These are phyloP conservation scores for Aspergillus pseudotamarii DNA, from an alignment of 2,329 filamentous ascomycete genomes.

Conservation along the genomic window DNA sequence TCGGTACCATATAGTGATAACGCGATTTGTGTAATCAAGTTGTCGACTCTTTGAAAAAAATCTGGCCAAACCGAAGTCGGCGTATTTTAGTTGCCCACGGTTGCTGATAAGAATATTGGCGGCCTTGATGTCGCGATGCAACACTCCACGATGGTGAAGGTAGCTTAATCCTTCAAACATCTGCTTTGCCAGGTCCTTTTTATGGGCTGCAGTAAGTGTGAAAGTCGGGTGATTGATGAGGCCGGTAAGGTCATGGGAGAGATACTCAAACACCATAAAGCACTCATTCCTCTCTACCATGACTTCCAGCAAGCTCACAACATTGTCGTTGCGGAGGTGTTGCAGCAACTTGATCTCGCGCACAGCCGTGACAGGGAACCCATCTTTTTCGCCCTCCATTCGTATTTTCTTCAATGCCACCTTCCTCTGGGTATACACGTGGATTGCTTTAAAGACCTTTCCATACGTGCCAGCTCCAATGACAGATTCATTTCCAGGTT, in stretches of 20 bases:
- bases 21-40: conserved; percentile 95
- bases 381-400: conserved; percentile 99
- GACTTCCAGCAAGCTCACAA: conserved; percentile 88
- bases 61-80: conserved; percentile 92
- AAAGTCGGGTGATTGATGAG: conserved; percentile 94
- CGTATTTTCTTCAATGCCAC: conserved; percentile 98
- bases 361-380: conserved; percentile 94
- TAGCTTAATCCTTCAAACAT: conserved; percentile 94
- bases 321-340: conserved; percentile 84
- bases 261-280: conserved; percentile 99
- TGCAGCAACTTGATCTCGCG: conserved; percentile 97
- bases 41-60: conserved; percentile 93
- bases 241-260: conserved; percentile 93
- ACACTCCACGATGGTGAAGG: conserved; percentile 85
- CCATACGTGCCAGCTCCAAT: conserved; percentile 94
- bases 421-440: conserved; percentile 72
- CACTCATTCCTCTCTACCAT: conserved; percentile 99
- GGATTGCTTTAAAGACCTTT: conserved; percentile 91
- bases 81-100: conserved; percentile 84
- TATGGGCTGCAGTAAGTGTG: conserved; percentile 78
- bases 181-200: conserved; percentile 90
- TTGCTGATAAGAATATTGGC: conserved; percentile 95
- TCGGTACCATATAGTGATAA: conserved; percentile 98
- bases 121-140: conserved; percentile 97
- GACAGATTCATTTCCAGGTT: conserved; percentile 96